Base-by-base conservation (phyloP, 2,329 filamentous ascomycete species). In the Paraphaeosphaeria minitans region DNA sequence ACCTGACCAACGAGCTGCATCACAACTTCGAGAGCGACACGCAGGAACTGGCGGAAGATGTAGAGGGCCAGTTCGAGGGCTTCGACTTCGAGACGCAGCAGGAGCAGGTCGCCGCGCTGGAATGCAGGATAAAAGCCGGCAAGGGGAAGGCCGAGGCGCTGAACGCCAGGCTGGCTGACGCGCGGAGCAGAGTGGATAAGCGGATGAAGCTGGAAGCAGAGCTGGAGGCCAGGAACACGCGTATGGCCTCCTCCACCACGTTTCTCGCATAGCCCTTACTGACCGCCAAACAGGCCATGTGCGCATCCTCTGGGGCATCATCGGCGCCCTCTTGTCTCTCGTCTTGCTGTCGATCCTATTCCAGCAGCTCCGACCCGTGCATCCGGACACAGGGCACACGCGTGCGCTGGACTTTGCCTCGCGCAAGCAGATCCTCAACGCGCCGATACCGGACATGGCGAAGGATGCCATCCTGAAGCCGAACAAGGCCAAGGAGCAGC, bases 1-100 rank as follows among this genome's bases (percentile, higher is more conserved):
- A 79, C 31, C 80, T 85, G 66, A 87, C 88, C 6, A 82, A 81
- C 55, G 81, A 85, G 53, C 80, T 89, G 9, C 84, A 85, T 59
- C 77, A 78, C 16, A 81, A 79, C 48, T 93, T 93, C 68, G 78
- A 83, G 57, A 75, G 77, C 19, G 87, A 91, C 52, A 82, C 87
- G 0, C 77, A 81, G 29, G 83, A 85, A 49, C 76, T 92, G 9
- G 82, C 85, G 51, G 79, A 76, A 45, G 89, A 93, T 37, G 82
- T 89, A 8, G 80, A 80, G 49, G 75, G 79, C 16, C 88, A 89
- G 68, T 80, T 93, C 14, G 81, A 84, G 43, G 78, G 79, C 1
- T 84, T 90, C 35, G 83, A 84, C 16, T 91, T 93, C 58, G 80
- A 87, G 55, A 79, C 83, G 42, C 90, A 93, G 71, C 83, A 90